A percentile compares a stretch with the other conserved stretches of the same genome.
Evolutionary conservation across 192 early-diverging fungal genomes (phyloP).

Genomic region (Podila epigama): DNA sequence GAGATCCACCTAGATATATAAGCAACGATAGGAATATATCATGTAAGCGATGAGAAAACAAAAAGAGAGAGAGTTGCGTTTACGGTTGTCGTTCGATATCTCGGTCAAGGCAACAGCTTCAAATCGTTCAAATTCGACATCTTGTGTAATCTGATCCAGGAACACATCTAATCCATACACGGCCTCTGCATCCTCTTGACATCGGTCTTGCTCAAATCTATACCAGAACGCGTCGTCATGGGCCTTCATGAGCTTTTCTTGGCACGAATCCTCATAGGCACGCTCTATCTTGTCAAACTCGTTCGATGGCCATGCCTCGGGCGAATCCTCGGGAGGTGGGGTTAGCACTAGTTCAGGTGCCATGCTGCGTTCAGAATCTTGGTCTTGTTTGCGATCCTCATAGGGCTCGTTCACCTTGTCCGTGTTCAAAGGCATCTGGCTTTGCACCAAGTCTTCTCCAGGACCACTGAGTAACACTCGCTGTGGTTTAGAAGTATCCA

Average conservation of each 20-base stretch:
- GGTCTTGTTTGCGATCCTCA: background rate
- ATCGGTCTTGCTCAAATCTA: constrained; percentile 8
- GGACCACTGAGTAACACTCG: no score
- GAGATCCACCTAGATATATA: constrained; percentile 2
- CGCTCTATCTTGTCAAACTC: no score
- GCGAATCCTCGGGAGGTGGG: background rate
- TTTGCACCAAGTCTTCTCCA: no score
- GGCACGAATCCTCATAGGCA: background rate
- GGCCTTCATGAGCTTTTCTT: background rate
- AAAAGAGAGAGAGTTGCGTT: background rate
- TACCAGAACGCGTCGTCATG: constrained; percentile 33
- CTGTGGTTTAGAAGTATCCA: no score
- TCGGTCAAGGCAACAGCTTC: constrained; percentile 4
- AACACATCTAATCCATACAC: constrained; percentile 21
- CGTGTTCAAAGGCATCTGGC: no score
- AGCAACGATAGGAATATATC: background rate
- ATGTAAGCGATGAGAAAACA: background rate
- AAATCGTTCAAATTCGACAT: constrained; percentile 32
- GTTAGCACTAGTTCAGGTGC: background rate
- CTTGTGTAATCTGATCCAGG: constrained; percentile 2
- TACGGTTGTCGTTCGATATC: constrained; percentile 24
- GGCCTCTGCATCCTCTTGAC: background rate
- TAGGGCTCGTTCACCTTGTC: background rate
- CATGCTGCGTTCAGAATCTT: background rate
- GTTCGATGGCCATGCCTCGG: no score